phyloP scores from a whole-genome alignment of 306 rosid species.

The Citrullus amarus region DNA sequence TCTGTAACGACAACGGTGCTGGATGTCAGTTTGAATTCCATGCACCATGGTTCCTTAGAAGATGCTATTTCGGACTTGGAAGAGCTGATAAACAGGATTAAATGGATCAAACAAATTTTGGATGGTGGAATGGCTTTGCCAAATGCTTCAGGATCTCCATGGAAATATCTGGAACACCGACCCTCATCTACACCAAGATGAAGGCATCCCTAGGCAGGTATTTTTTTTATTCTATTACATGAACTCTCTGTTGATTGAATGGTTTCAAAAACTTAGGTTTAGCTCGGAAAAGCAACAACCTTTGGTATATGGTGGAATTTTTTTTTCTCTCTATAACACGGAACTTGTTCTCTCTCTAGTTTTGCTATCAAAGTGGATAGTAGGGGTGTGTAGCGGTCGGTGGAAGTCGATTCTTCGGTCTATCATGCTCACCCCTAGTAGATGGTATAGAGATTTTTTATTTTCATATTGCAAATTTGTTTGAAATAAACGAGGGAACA shows the following conservation, averaged over 20 bases:
- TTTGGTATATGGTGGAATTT: background rate
- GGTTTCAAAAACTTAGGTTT: background rate
- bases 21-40: constrained; percentile 29
- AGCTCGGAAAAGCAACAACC: background rate
- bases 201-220: background rate
- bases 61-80: constrained; percentile 64
- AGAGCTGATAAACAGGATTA: constrained; percentile 54
- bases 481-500: too few species aligned
- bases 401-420: too few species aligned
- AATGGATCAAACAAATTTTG: constrained; percentile 51
- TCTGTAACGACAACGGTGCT: constrained; percentile 31
- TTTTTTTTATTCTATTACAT: background rate
- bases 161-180: constrained; percentile 42
- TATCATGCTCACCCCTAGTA: too few species aligned
- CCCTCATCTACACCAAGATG: constrained; percentile 17
- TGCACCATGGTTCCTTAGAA: constrained; percentile 35
- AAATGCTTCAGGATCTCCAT: constrained; percentile 19
- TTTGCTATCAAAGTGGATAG: too few species aligned
- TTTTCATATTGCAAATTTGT: too few species aligned
- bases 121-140: constrained; percentile 33
- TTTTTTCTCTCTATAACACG: too few species aligned
- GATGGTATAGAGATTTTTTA: too few species aligned
- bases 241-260: background rate
- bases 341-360: too few species aligned
- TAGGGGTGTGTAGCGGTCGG: too few species aligned